Conservation (phyloP, 2,329 filamentous ascomycete species). For the Zymoseptoria ardabiliae region DNA sequence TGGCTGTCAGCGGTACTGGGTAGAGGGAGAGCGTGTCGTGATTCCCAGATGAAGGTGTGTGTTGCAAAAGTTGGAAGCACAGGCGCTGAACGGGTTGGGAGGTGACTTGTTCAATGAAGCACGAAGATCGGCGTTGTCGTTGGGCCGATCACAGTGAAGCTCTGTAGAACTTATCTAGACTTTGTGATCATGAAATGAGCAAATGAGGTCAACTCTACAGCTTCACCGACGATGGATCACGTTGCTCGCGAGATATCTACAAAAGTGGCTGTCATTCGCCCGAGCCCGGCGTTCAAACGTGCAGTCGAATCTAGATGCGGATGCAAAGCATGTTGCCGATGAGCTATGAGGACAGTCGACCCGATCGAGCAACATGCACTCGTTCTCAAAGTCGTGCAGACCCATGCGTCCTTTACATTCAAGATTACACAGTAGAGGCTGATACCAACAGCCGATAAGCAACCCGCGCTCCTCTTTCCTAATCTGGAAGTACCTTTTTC, state of each 20-base stretch:
- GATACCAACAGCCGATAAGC: background rate
- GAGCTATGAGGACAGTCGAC: background rate
- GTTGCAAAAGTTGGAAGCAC: background rate
- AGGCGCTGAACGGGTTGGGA: background rate
- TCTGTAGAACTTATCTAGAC: background rate
- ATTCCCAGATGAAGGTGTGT: background rate
- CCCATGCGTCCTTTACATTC: background rate
- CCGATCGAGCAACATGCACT: background rate
- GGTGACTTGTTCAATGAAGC: background rate
- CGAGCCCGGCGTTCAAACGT: background rate
- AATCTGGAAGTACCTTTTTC: background rate
- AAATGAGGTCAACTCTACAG: background rate
- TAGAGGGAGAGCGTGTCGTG: constrained; percentile 9
- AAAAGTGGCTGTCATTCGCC: background rate
- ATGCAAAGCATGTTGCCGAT: too few species aligned
- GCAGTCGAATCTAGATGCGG: too few species aligned
- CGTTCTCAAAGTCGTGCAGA: background rate
- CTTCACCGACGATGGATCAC: background rate
- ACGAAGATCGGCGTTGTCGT: background rate
- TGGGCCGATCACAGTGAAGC: background rate
- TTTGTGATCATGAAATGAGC: background rate
- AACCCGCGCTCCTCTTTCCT: background rate
- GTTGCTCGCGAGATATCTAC: background rate
- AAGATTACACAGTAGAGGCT: background rate
- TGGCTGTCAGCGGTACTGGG: constrained; percentile 33